Evolutionary conservation across 164 flowering plant genomes (phyloP).

Genomic region (Macadamia integrifolia): DNA sequence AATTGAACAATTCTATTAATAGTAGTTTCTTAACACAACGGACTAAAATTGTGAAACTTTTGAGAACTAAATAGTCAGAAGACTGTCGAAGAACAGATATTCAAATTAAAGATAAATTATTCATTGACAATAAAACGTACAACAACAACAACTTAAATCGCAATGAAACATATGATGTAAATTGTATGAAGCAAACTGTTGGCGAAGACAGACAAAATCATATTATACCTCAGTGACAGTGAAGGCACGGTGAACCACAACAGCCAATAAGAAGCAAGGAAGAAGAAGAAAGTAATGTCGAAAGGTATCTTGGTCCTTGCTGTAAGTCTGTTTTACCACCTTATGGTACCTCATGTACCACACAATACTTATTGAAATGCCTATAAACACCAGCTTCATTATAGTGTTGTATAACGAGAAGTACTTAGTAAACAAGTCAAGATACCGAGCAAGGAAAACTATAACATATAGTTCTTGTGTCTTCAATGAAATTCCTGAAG

Average conservation of each 20-base stretch:
- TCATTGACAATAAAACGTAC: too few species aligned
- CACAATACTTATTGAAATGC: slow-evolving; percentile 43
- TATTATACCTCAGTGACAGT: slow-evolving; percentile 34
- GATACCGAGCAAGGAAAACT: slow-evolving; percentile 48
- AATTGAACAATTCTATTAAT: too few species aligned
- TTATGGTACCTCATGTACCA: slow-evolving; percentile 66
- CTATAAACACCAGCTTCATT: slow-evolving; percentile 60
- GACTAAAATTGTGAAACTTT: too few species aligned
- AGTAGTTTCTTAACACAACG: too few species aligned
- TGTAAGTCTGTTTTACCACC: slow-evolving; percentile 47
- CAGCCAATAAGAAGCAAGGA: slow-evolving; percentile 43
- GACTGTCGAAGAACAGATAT: too few species aligned
- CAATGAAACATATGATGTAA: too few species aligned
- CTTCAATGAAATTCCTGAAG: slow-evolving; percentile 56
- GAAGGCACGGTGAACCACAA: slow-evolving; percentile 30
- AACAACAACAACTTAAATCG: too few species aligned
- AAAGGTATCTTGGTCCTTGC: slow-evolving; percentile 52
- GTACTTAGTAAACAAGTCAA: slow-evolving; percentile 42
- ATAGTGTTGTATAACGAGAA: slow-evolving; percentile 46
- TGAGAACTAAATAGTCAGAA: too few species aligned
- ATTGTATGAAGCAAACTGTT: neutral
- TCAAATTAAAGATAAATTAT: too few species aligned
- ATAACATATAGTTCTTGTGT: slow-evolving; percentile 62
- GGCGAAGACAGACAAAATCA: neutral
- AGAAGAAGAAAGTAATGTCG: slow-evolving; percentile 38